phyloP scores from a whole-genome alignment of 345 rosid genomes.

The Lepidium didymum region DNA sequence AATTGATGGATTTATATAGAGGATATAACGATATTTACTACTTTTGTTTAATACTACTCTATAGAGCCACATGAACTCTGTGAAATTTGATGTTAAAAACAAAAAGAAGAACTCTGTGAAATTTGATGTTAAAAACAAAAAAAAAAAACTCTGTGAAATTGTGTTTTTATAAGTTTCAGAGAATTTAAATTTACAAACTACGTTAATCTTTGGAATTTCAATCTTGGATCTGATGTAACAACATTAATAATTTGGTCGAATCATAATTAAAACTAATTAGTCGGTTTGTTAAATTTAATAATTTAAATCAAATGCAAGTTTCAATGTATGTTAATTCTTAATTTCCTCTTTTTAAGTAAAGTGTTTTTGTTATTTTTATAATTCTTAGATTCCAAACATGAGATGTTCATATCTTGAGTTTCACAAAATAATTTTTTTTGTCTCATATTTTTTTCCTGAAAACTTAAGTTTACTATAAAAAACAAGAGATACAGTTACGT shows the following conservation, averaged over 20 bases:
- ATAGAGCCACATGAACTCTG: no score
- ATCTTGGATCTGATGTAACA: constrained; percentile 14
- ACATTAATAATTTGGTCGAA: not conserved
- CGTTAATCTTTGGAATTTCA: not conserved
- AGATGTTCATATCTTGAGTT: no score
- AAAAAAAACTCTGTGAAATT: no score
- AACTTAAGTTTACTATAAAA: not conserved
- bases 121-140: no score
- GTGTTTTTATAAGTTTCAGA: not conserved
- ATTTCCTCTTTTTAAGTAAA: not conserved
- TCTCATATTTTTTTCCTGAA: not conserved
- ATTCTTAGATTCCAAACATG: not conserved
- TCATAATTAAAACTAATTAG: not conserved
- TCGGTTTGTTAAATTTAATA: not conserved
- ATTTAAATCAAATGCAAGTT: not conserved
- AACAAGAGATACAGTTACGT: not conserved
- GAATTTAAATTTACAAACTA: not conserved
- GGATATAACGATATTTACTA: no score
- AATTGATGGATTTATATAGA: no score
- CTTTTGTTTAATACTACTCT: no score
- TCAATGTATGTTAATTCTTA: not conserved
- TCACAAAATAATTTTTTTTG: not conserved
- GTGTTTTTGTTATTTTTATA: not conserved
- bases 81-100: no score
- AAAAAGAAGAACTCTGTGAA: no score